Evolutionary conservation across 805 yeast genomes (phyloP), one percentile per base, ranked within the genome.

Genomic region (Saccharomycopsis sp.): DNA sequence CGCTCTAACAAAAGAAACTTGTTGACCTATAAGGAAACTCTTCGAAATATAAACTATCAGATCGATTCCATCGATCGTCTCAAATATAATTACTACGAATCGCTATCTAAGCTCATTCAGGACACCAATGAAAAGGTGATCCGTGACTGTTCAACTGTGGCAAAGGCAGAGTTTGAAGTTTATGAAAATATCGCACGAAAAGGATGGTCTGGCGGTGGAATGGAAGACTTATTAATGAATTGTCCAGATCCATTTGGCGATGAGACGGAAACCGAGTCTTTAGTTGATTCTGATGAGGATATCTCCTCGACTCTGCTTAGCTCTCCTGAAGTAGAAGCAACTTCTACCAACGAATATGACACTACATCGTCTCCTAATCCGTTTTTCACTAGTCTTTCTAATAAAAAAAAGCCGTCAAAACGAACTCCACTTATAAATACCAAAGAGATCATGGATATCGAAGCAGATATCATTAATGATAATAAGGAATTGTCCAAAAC

Each of bases 201-300:
- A 67, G 94, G 96, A 2, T 85, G 91, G 89, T 79, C 86, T 2
- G 96, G 96, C 14, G 94, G 93, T 25, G 96, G 96, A 0, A 72
- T 90, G 38, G 96, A 89, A 66, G 84, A 80, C 24, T 72, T 87
- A 56, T 73, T 87, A 23, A 74, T 82, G 1, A 74, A 78, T 38
- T 83, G 88, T 44, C 86, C 87, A 1, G 94, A 87, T 68, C 87
- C 87, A 0, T 83, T 83, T 65, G 77, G 69, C 24, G 74, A 71
- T 19, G 70, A 68, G 15, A 47, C 58, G 50, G 60, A 59, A 25
- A 41, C 58, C 44, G 59, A 56, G 35, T 47, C 53, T n/a, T 44
- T 56, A 35, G 61, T 56, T 9, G 62, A 52, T 3, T 60, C 47
- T 7, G 59, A 54, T 15, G 64, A 61, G 29, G 56, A 52, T 25